Conservation (phyloP, 805 yeast species). For the fission yeast (Schizosaccharomyces pombe) region DNA sequence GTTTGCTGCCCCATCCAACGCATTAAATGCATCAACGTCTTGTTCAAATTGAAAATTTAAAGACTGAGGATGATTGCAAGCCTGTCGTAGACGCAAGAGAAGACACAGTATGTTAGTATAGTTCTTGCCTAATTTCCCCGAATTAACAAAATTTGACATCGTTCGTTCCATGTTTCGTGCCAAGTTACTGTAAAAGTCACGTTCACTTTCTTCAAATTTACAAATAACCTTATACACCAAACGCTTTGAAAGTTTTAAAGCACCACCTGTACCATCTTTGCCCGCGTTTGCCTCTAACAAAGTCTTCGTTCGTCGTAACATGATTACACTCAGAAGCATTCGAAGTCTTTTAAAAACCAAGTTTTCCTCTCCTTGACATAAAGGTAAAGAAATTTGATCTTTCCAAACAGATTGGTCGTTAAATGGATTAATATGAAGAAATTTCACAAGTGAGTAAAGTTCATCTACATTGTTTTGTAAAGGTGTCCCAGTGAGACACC, state of each 20-base stretch:
- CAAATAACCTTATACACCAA: constrained; percentile 18
- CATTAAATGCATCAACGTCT: constrained; percentile 7
- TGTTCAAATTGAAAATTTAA: constrained; percentile 18
- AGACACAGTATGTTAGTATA: constrained; percentile 45
- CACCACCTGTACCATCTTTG: constrained; percentile 7
- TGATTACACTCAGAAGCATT: constrained; percentile 15
- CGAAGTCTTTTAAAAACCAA: constrained; percentile 13
- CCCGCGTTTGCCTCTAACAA: constrained; percentile 12
- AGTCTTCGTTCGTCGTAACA: constrained; percentile 26
- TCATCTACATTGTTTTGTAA: constrained; percentile 34
- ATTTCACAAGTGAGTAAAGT: constrained; percentile 26
- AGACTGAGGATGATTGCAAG: constrained; percentile 9
- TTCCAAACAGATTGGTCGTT: constrained; percentile 12
- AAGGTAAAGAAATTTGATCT: constrained; percentile 12
- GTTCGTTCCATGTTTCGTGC: constrained; percentile 19
- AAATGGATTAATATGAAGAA: constrained; percentile 16
- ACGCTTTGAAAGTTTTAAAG: constrained; percentile 23
- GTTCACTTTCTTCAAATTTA: constrained; percentile 31
- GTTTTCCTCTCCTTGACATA: constrained; percentile 10
- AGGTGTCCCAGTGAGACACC: constrained; percentile 47
- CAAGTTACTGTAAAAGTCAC: constrained; percentile 30
- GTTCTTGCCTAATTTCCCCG: constrained; percentile 13
- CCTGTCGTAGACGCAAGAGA: constrained; percentile 54
- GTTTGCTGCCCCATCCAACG: background rate
- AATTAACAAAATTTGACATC: constrained; percentile 18